Evolutionary conservation across 805 yeast species (phyloP).

Genomic region (Metschnikowia chrysomelidarum): DNA sequence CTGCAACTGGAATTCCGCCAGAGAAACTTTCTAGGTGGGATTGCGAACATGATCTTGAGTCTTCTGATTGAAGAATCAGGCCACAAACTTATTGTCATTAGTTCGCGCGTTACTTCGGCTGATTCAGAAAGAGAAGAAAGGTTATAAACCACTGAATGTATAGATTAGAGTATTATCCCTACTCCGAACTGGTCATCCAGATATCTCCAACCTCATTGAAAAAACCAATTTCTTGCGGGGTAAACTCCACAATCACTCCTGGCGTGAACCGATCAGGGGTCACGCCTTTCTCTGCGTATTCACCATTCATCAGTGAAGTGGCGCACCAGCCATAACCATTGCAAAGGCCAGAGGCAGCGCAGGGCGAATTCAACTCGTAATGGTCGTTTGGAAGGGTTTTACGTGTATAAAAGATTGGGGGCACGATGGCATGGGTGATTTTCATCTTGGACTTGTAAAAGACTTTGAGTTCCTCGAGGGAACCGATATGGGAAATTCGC

Average conservation of each 20-base stretch:
- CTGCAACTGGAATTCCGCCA: too few species aligned
- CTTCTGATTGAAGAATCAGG: too few species aligned
- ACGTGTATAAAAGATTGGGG: slow-evolving; percentile 2
- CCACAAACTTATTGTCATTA: too few species aligned
- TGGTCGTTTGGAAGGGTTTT: background rate
- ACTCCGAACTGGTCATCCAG: slow-evolving; percentile 35
- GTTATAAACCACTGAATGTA: too few species aligned
- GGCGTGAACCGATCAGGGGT: background rate
- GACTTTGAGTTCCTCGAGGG: slow-evolving; percentile 23
- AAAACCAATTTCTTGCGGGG: background rate
- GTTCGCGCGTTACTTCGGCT: too few species aligned
- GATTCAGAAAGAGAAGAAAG: too few species aligned
- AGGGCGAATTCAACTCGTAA: slow-evolving; percentile 7
- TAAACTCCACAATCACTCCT: background rate
- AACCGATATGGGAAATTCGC: slow-evolving; percentile 24
- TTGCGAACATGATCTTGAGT: too few species aligned
- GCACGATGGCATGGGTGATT: slow-evolving; percentile 40
- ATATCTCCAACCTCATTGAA: slow-evolving; percentile 44
- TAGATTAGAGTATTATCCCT: background rate
- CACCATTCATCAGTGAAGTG: slow-evolving; percentile 52
- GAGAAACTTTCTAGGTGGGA: too few species aligned
- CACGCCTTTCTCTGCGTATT: slow-evolving; percentile 23
- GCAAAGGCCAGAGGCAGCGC: slow-evolving; percentile 36
- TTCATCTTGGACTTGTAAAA: slow-evolving; percentile 32
- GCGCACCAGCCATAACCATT: slow-evolving; percentile 62